Evolutionary conservation across 2,329 filamentous ascomycete genomes (phyloP).

Genomic region (Zopfia rhizophila): DNA sequence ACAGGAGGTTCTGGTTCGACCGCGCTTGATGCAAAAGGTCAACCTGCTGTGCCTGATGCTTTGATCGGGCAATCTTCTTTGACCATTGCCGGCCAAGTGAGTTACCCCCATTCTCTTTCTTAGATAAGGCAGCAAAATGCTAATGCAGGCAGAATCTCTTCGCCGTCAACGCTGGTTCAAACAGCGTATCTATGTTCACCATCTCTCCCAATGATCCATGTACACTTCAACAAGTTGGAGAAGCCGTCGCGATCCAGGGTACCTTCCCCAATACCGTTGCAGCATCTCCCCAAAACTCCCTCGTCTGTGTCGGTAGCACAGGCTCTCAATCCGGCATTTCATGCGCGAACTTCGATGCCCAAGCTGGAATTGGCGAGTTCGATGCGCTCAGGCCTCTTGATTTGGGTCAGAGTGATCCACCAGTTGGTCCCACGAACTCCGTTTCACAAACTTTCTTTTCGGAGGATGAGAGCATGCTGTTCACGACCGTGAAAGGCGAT

Average conservation of each 20-base stretch:
- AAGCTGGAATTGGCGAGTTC: conserved; percentile 44
- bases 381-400: conserved; percentile 54
- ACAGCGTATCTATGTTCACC: conserved; percentile 51
- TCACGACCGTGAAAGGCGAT: conserved; percentile 70
- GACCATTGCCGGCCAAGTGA: conserved; percentile 62
- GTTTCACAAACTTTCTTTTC: conserved; percentile 71
- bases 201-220: conserved; percentile 44
- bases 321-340: conserved; percentile 50
- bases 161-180: conserved; percentile 59
- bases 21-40: conserved; percentile 50
- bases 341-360: conserved; percentile 43
- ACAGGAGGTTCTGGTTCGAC: conserved; percentile 62
- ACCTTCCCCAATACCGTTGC: conserved; percentile 54
- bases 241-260: conserved; percentile 46
- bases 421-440: conserved; percentile 67
- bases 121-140: conserved; percentile 17
- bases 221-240: conserved; percentile 41
- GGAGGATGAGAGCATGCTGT: conserved; percentile 61
- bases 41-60: conserved; percentile 61
- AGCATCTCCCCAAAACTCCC: conserved; percentile 46
- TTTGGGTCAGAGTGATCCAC: conserved; percentile 67
- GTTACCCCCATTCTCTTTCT: conserved; percentile 20
- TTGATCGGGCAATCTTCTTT: conserved; percentile 64
- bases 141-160: conserved; percentile 59
- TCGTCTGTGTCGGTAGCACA: conserved; percentile 52